phyloP scores from a whole-genome alignment of 2,329 filamentous ascomycete genomes.

The Aureobasidium sp. region DNA sequence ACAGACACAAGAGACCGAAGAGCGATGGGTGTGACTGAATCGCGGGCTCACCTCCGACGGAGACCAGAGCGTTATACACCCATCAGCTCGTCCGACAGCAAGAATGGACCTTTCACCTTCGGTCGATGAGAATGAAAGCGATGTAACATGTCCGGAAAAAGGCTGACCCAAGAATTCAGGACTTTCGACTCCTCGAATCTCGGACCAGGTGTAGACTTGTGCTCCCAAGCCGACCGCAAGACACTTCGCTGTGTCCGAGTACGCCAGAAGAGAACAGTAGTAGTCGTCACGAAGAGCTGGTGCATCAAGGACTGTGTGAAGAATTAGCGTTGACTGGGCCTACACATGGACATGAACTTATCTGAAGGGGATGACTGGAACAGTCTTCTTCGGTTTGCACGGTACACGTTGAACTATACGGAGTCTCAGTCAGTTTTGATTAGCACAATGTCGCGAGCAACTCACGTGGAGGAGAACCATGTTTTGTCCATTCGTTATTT shows the following conservation, averaged over 20 bases:
- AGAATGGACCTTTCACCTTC: conserved; percentile 70
- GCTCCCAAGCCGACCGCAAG: conserved; percentile 77
- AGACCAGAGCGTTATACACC: conserved; percentile 68
- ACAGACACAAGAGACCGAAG: conserved; percentile 66
- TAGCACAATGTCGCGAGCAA: conserved; percentile 12
- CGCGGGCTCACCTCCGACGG: conserved; percentile 60
- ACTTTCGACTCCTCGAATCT: conserved; percentile 56
- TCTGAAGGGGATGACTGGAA: conserved; percentile 72
- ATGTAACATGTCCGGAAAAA: conserved; percentile 56
- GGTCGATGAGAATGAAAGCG: conserved; percentile 79
- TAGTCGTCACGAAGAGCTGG: conserved; percentile 87
- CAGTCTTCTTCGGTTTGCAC: conserved; percentile 27
- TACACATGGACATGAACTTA: conserved; percentile 31
- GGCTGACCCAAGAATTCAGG: conserved; percentile 47
- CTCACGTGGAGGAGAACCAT: conserved; percentile 2
- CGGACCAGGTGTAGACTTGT: conserved; percentile 82
- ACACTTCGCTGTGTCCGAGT: conserved; percentile 63
- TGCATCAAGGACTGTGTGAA: conserved; percentile 69
- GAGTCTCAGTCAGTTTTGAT: conserved; percentile 15
- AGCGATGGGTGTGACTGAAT: conserved; percentile 65
- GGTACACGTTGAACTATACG: conserved; percentile 22
- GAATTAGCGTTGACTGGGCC: conserved; percentile 25
- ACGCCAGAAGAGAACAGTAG: conserved; percentile 86
- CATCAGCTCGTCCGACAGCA: conserved; percentile 72
- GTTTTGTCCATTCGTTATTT: conserved; percentile 32